phyloP scores from a whole-genome alignment of 2,329 filamentous ascomycete species.

The Fonsecaea erecta region DNA sequence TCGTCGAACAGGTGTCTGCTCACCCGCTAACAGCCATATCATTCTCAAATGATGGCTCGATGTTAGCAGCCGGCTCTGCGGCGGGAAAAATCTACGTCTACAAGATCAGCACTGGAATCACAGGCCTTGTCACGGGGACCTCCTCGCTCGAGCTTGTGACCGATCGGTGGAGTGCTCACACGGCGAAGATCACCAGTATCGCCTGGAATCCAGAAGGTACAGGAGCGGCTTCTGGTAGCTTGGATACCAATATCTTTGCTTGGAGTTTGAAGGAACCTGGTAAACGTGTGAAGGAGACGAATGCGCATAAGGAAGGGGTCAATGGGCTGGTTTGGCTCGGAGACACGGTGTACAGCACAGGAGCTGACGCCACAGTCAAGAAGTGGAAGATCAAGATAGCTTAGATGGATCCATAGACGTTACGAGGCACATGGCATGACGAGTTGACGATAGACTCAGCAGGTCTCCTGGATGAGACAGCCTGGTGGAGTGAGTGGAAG shows the following conservation, averaged over 20 bases:
- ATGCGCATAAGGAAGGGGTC: conserved; percentile 96
- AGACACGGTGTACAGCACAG: conserved; percentile 73
- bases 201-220: conserved; percentile 79
- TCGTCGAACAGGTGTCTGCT: conserved; percentile 67
- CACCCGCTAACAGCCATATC: conserved; percentile 77
- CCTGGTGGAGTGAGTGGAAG: conserved; percentile 11
- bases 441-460: neutral
- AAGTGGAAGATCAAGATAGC: conserved; percentile 68
- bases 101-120: conserved; percentile 62
- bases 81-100: conserved; percentile 89
- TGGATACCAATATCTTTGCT: conserved; percentile 91
- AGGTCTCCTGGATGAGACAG: conserved; percentile 8
- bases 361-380: conserved; percentile 89
- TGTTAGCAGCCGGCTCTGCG: conserved; percentile 80
- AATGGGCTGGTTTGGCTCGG: conserved; percentile 82
- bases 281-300: conserved; percentile 78
- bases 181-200: conserved; percentile 68
- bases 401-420: conserved; percentile 42
- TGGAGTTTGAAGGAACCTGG: conserved; percentile 88
- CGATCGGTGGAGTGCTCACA: conserved; percentile 74
- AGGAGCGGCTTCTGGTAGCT: conserved; percentile 78
- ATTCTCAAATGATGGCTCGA: conserved; percentile 77
- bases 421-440: conserved; percentile 14
- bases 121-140: conserved; percentile 32
- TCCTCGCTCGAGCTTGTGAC: conserved; percentile 65